phyloP scores from a whole-genome alignment of 2,329 filamentous ascomycete genomes.

The Neopestalotiopsis sp. region DNA sequence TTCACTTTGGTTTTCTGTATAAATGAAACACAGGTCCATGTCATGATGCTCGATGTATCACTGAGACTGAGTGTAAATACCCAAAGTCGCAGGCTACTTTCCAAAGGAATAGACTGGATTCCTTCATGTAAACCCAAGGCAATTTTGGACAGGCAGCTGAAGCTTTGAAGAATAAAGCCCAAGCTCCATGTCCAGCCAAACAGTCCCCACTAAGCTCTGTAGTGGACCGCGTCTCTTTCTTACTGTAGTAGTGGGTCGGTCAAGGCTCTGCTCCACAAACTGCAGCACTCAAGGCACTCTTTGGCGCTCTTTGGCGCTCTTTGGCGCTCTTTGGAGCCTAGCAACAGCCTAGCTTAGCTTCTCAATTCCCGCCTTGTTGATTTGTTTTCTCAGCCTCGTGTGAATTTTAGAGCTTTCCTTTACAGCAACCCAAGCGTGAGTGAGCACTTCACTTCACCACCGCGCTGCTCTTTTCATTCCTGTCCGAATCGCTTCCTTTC shows the following conservation, averaged over 20 bases:
- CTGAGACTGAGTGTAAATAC: no score
- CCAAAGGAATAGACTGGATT: no score
- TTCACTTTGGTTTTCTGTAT: no score
- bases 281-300: not conserved
- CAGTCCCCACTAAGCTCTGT: not conserved
- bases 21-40: no score
- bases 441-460: not conserved
- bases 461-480: not conserved
- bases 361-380: slow-evolving; percentile 8
- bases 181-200: not conserved
- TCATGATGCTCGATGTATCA: no score
- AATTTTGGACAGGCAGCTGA: no score
- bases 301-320: not conserved
- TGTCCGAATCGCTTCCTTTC: not conserved
- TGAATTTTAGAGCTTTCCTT: slow-evolving; percentile 14
- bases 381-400: slow-evolving; percentile 19
- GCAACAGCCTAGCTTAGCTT: not conserved
- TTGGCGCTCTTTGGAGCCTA: not conserved
- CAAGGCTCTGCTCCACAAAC: not conserved
- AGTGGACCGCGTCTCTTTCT: not conserved
- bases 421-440: slow-evolving; percentile 9
- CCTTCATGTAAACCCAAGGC: no score
- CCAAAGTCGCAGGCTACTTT: no score
- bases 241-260: not conserved
- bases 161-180: not conserved